phyloP scores from a whole-genome alignment of 2,329 filamentous ascomycete species.

The Phaeosphaeriaceae sp. region DNA sequence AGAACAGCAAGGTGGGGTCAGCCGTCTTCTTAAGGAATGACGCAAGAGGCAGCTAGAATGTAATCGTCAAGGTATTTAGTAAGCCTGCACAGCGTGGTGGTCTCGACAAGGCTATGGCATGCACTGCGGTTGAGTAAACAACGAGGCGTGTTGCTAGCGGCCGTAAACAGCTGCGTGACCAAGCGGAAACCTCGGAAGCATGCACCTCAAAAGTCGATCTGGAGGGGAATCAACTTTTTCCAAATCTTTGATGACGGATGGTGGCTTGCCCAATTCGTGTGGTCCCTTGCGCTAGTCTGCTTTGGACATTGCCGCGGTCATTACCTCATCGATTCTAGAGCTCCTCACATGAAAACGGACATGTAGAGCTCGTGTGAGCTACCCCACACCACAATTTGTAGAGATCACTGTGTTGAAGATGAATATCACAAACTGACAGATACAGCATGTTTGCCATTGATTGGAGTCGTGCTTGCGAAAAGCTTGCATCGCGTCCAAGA shows the following conservation, averaged over 20 bases:
- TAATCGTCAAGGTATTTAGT: constrained; percentile 31
- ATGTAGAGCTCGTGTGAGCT: constrained; percentile 4
- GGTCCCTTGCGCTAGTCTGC: constrained; percentile 21
- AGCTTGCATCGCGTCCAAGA: background rate
- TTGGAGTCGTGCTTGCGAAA: background rate
- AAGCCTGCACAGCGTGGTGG: constrained; percentile 31
- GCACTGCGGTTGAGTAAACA: background rate
- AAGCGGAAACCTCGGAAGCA: constrained; percentile 6
- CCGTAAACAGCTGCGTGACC: constrained; percentile 15
- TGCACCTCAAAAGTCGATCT: constrained; percentile 10
- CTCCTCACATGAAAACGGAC: constrained; percentile 7
- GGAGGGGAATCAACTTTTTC: constrained; percentile 14
- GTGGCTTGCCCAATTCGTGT: constrained; percentile 7
- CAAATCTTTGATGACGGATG: constrained; percentile 28
- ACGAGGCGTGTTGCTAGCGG: background rate
- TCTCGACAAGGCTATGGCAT: constrained; percentile 4
- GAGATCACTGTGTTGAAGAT: constrained; percentile 4
- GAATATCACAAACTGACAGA: constrained; percentile 9
- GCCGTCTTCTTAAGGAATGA: constrained; percentile 40
- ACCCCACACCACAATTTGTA: constrained; percentile 14
- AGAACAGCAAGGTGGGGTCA: constrained; percentile 29
- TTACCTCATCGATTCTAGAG: constrained; percentile 34
- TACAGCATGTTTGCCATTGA: constrained; percentile 19
- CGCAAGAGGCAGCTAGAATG: constrained; percentile 31
- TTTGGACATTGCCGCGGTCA: constrained; percentile 18